A percentile compares a stretch with the other conserved stretches of the same genome.
These are phyloP conservation scores for Tylopilus plumbeoviolaceoides DNA, from an alignment of 768 basidiomycete species.

Conservation along the genomic window DNA sequence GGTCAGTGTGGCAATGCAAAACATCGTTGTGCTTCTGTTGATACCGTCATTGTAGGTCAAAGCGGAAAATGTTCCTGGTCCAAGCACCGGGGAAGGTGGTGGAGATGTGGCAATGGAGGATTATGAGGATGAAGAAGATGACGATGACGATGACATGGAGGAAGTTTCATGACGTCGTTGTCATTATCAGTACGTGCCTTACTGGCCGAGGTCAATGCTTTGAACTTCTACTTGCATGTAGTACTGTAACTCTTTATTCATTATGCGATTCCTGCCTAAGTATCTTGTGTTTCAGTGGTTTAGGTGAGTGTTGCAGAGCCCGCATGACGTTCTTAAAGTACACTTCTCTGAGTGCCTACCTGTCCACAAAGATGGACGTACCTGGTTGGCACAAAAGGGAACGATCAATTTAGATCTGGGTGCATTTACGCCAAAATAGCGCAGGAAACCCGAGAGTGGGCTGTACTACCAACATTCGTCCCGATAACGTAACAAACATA, in stretches of 20 bases:
- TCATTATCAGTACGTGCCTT: background rate
- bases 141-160: slow-evolving; percentile 63
- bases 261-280: slow-evolving; percentile 14
- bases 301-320: slow-evolving; percentile 21
- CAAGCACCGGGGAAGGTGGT: slow-evolving; percentile 26
- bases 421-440: slow-evolving; percentile 23
- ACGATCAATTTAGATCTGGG: slow-evolving; percentile 26
- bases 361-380: slow-evolving; percentile 42
- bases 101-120: slow-evolving; percentile 37
- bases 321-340: background rate
- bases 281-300: background rate
- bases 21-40: background rate
- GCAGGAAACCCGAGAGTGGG: slow-evolving; percentile 42
- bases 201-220: background rate
- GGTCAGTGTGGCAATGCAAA: slow-evolving; percentile 34
- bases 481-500: slow-evolving; percentile 44
- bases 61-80: slow-evolving; percentile 42
- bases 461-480: slow-evolving; percentile 41
- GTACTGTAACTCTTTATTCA: too few relatives aligned
- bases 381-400: slow-evolving; percentile 41
- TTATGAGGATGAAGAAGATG: slow-evolving; percentile 39
- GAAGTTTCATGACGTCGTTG: slow-evolving; percentile 50
- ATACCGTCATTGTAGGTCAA: slow-evolving; percentile 35
- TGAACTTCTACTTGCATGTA: background rate
- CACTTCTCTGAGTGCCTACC: slow-evolving; percentile 36